phyloP scores from a whole-genome alignment of 1,284 basidiomycete species.

The Neolentinus lepideus region DNA sequence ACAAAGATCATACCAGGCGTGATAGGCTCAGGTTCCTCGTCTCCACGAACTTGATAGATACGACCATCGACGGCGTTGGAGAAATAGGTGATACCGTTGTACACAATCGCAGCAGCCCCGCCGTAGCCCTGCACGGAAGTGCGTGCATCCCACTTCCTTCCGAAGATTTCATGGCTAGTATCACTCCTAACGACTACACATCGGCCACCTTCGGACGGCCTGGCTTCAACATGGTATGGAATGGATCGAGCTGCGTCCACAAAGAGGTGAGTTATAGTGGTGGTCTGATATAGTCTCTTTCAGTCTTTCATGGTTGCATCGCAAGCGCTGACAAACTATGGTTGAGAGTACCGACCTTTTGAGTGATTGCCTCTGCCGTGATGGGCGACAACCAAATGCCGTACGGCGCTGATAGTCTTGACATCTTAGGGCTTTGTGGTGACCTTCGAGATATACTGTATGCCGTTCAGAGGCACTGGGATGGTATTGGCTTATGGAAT shows the following conservation, averaged over 20 bases:
- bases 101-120: conserved; percentile 42
- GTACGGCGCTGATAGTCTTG: conserved; percentile 33
- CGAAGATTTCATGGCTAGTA: conserved; percentile 40
- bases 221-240: conserved; percentile 54
- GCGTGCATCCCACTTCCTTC: conserved; percentile 46
- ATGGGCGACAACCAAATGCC: conserved; percentile 59
- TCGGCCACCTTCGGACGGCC: conserved; percentile 56
- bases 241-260: conserved; percentile 44
- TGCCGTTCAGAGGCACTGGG: too few species aligned
- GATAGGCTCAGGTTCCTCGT: conserved; percentile 38
- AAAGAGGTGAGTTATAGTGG: conserved; percentile 37
- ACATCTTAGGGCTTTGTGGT: conserved; percentile 5
- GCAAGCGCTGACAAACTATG: background rate
- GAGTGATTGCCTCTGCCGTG: conserved; percentile 33
- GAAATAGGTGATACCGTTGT: conserved; percentile 45
- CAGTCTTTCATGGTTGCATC: background rate
- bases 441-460: too few species aligned
- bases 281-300: conserved; percentile 24
- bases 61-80: conserved; percentile 44
- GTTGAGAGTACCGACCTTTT: conserved; percentile 3
- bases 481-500: too few species aligned
- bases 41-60: conserved; percentile 35
- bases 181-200: conserved; percentile 46
- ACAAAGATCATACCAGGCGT: conserved; percentile 44
- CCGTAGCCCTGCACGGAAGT: conserved; percentile 52